Base-by-base conservation (phyloP, 345 rosid species). In the Psidium guajava region DNA sequence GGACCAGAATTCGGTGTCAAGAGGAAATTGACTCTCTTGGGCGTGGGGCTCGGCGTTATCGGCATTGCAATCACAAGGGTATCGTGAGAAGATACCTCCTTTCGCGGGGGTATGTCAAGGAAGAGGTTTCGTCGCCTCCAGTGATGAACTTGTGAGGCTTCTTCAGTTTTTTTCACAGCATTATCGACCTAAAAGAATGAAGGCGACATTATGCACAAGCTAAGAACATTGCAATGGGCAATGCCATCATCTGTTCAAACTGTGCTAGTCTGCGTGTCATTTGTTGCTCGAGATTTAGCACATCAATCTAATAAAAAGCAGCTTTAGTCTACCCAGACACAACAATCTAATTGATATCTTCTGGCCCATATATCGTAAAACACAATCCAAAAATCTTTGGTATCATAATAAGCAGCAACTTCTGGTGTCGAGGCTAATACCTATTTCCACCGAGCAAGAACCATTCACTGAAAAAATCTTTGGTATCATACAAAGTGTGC, bases 1-100 rank as follows among this genome's bases (percentile, higher is more conserved):
- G 96, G 89, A 82, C 87, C 86, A 77, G 96, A 89, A 83, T 32
- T 90, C 36, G 96, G 92, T 58, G 95, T 91, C 91, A 93, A 74
- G 85, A 90, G 86, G 86, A 97, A 97, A 87, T 95, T 95, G 22
- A 97, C 99, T 90, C 91, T 95, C 89, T 88, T 94, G 3, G 98
- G 98, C 85, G 96, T 95, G 85, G 92, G 92, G 92, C 94, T 94
- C 61, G 96, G 95, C 15, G 97, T 90, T 54, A 92, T 92, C 2
- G 96, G 95, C 93, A 95, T 94, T 89, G 91, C 95, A 84, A 95
- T 88, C 16, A 86, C 80, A 59, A 88, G 91, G 6, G 92, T 89
- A 52, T 94, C 98, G 86, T 84, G 92, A 53, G 86, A 86, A 44
- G 95, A 86, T 47, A 86, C 90, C 59, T 87, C 93, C 58, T 89